phyloP scores from a whole-genome alignment of 768 basidiomycete genomes.

The Pleurotus djamor region DNA sequence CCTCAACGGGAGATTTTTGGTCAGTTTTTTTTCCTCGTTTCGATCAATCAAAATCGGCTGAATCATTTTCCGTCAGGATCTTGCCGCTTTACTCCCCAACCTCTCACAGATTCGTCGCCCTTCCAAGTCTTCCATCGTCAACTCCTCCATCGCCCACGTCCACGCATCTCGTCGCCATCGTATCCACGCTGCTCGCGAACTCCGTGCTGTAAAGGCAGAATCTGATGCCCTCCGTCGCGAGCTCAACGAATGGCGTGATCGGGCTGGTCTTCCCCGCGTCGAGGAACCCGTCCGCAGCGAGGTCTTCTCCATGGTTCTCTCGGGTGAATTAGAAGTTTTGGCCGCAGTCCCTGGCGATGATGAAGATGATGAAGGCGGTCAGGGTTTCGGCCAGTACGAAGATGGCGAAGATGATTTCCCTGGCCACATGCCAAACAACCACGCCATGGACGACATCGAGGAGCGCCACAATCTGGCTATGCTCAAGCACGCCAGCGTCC shows the following conservation, averaged over 20 bases:
- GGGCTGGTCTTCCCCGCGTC: conserved; percentile 64
- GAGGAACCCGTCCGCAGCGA: conserved; percentile 76
- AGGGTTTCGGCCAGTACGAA: conserved; percentile 30
- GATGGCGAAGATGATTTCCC: conserved; percentile 38
- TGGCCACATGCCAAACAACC: conserved; percentile 10
- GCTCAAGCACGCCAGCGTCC: conserved; percentile 29
- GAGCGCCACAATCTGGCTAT: conserved; percentile 21
- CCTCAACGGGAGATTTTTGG: conserved; percentile 89
- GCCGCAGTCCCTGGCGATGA: conserved; percentile 45
- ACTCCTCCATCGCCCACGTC: conserved; percentile 89
- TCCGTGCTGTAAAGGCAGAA: conserved; percentile 77
- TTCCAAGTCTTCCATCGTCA: conserved; percentile 96
- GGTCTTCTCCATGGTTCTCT: conserved; percentile 68
- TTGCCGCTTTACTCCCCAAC: conserved; percentile 89
- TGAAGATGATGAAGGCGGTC: conserved; percentile 53
- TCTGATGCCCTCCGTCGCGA: conserved; percentile 86
- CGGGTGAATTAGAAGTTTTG: conserved; percentile 70
- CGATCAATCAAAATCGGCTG: conserved; percentile 5
- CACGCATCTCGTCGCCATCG: conserved; percentile 82
- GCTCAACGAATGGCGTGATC: conserved; percentile 90
- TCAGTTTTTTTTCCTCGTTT: conserved; percentile 30
- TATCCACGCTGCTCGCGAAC: conserved; percentile 76
- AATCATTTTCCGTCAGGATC: conserved; percentile 52
- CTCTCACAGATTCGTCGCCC: conserved; percentile 90
- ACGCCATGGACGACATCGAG: conserved; percentile 27